Percentiles rank a stretch among this genome's conserved stretches.
These are phyloP conservation scores for Pseudogymnoascus sp. DNA, from an alignment of 2,329 filamentous ascomycete genomes.

Conservation along the genomic window DNA sequence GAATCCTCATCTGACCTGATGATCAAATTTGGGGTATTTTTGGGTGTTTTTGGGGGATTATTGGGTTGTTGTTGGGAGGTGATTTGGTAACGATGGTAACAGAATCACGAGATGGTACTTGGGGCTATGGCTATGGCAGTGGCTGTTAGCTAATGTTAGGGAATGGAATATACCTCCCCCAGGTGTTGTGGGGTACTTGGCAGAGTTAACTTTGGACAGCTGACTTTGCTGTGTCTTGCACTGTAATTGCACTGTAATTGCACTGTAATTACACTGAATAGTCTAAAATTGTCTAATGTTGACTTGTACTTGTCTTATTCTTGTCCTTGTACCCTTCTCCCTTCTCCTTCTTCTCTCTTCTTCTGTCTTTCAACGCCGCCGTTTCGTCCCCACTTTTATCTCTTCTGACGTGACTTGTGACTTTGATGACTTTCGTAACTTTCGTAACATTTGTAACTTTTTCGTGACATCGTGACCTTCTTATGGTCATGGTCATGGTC, in stretches of 20 bases:
- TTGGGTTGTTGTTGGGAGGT: neutral
- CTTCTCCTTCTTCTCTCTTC: neutral
- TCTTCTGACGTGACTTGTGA: conserved; percentile 9
- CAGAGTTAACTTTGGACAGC: neutral
- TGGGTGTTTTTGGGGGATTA: neutral
- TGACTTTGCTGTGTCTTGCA: neutral
- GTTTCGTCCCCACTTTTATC: neutral
- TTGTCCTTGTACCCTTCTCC: too few relatives aligned
- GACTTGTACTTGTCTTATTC: neutral
- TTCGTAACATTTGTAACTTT: neutral
- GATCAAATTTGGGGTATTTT: neutral
- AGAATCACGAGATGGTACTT: neutral
- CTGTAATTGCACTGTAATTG: neutral
- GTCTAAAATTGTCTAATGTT: neutral
- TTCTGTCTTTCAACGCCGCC: neutral
- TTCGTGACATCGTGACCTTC: neutral
- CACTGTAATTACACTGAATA: too few relatives aligned
- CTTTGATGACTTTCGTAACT: neutral
- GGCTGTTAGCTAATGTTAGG: neutral
- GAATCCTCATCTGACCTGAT: conserved; percentile 2
- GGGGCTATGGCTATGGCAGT: too few relatives aligned
- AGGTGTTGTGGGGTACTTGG: neutral
- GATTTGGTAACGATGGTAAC: neutral
- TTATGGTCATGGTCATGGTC: neutral
- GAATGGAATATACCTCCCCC: neutral